Evolutionary conservation across 768 basidiomycete genomes (phyloP).

Genomic region (Lentinula aciculospora): DNA sequence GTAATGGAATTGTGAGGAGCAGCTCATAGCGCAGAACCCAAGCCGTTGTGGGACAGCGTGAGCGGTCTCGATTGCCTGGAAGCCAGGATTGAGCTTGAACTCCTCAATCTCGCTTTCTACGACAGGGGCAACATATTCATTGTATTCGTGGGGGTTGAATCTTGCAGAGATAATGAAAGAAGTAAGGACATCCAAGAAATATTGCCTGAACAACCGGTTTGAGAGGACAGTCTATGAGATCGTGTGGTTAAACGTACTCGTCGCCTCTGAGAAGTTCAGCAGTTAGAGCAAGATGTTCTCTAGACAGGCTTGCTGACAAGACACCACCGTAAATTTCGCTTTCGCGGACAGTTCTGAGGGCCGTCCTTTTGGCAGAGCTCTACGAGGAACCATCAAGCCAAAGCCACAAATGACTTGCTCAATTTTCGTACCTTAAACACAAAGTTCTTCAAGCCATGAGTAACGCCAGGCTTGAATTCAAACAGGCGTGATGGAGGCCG

Average conservation of each 20-base stretch:
- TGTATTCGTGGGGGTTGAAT: conserved; percentile 73
- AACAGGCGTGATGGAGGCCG: conserved; percentile 84
- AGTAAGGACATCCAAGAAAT: conserved; percentile 87
- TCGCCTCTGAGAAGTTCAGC: conserved; percentile 94
- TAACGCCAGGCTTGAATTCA: conserved; percentile 84
- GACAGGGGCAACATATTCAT: conserved; percentile 67
- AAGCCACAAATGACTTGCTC: not conserved
- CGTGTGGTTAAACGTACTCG: conserved; percentile 63
- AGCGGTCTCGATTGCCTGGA: conserved; percentile 78
- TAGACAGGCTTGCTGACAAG: conserved; percentile 73
- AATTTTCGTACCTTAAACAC: conserved; percentile 85
- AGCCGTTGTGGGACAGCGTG: conserved; percentile 84
- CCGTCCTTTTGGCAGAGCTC: conserved; percentile 84
- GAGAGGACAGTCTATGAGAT: not conserved
- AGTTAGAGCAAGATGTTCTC: conserved; percentile 90
- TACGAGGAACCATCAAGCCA: conserved; percentile 25
- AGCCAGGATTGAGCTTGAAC: conserved; percentile 54
- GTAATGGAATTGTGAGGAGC: conserved; percentile 58
- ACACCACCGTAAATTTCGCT: conserved; percentile 92
- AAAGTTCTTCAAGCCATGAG: conserved; percentile 95
- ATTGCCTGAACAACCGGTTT: conserved; percentile 43
- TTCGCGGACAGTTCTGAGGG: conserved; percentile 86
- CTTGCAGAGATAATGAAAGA: conserved; percentile 80
- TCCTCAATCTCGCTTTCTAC: conserved; percentile 65
- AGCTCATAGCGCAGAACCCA: conserved; percentile 90